phyloP scores from a whole-genome alignment of 306 rosid species.

The Begonia masoniana region DNA sequence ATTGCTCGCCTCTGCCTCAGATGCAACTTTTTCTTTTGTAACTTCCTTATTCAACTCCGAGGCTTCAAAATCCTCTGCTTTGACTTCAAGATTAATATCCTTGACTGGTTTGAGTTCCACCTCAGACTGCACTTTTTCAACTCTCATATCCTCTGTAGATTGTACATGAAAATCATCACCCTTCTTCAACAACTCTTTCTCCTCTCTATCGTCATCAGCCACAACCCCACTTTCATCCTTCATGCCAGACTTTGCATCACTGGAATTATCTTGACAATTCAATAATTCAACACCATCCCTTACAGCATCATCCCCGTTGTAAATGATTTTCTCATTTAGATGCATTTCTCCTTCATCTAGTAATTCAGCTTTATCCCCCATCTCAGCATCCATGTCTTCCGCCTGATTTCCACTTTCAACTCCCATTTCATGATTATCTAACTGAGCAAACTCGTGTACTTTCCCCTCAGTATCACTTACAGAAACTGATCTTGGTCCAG shows the following conservation, averaged over 20 bases:
- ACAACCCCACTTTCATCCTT: constrained; percentile 13
- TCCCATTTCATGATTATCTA: constrained; percentile 18
- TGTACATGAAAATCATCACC: constrained; percentile 23
- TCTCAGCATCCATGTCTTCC: constrained; percentile 12
- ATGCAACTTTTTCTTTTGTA: constrained; percentile 26
- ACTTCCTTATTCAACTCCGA: constrained; percentile 26
- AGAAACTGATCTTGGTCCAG: constrained; percentile 6
- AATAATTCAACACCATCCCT: constrained; percentile 18
- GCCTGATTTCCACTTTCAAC: constrained; percentile 17
- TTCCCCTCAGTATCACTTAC: constrained; percentile 17
- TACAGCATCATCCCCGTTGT: constrained; percentile 18
- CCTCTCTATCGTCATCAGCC: constrained; percentile 11
- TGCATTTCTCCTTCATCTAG: constrained; percentile 14
- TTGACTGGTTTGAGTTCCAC: constrained; percentile 24
- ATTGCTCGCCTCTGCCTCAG: constrained; percentile 16
- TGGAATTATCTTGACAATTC: constrained; percentile 16
- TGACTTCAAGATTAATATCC: constrained; percentile 29
- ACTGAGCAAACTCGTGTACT: constrained; percentile 1
- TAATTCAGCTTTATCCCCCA: constrained; percentile 16
- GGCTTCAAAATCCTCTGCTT: constrained; percentile 24
- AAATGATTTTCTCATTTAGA: constrained; percentile 6
- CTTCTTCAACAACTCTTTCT: constrained; percentile 16
- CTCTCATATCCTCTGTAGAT: constrained; percentile 11
- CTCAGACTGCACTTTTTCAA: constrained; percentile 19
- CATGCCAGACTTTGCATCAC: constrained; percentile 6